A percentile compares a stretch with the other conserved stretches of the same genome.
Conservation (phyloP, 2,329 filamentous ascomycete genomes). For the Fusarium denticulatum region DNA sequence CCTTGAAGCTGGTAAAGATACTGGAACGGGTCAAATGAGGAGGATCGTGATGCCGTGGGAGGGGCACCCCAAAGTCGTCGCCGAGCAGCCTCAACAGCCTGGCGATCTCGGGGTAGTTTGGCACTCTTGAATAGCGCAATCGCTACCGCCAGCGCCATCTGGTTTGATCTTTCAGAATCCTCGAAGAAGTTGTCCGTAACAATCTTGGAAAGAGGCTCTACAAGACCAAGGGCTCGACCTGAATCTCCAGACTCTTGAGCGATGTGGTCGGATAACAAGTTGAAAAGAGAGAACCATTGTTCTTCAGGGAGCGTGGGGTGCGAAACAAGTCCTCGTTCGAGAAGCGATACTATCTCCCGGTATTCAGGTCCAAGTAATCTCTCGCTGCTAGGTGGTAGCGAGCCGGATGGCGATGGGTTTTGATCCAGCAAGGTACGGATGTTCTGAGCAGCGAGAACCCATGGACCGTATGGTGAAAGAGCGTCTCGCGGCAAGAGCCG, state of each 20-base stretch:
- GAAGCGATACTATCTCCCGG: slow-evolving; percentile 72
- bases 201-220: slow-evolving; percentile 75
- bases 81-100: slow-evolving; percentile 72
- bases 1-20: slow-evolving; percentile 71
- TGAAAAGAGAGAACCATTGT: slow-evolving; percentile 66
- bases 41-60: slow-evolving; percentile 46
- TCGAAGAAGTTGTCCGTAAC: slow-evolving; percentile 52
- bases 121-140: slow-evolving; percentile 59
- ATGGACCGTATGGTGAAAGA: slow-evolving; percentile 59
- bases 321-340: slow-evolving; percentile 68
- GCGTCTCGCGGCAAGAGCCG: slow-evolving; percentile 58
- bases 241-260: slow-evolving; percentile 73
- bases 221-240: slow-evolving; percentile 70
- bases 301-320: slow-evolving; percentile 59
- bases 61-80: slow-evolving; percentile 69
- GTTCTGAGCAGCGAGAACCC: slow-evolving; percentile 61
- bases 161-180: slow-evolving; percentile 9
- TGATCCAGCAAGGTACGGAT: slow-evolving; percentile 56
- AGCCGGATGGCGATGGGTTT: slow-evolving; percentile 28
- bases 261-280: slow-evolving; percentile 64
- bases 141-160: slow-evolving; percentile 49
- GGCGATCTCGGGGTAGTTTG: slow-evolving; percentile 66
- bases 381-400: slow-evolving; percentile 44
- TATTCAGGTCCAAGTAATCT: slow-evolving; percentile 73
- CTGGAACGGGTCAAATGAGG: slow-evolving; percentile 71